Percentiles rank a stretch among this genome's conserved stretches.
These are phyloP conservation scores for Buddleja alternifolia DNA, from an alignment of 257 asterid species.

Conservation along the genomic window DNA sequence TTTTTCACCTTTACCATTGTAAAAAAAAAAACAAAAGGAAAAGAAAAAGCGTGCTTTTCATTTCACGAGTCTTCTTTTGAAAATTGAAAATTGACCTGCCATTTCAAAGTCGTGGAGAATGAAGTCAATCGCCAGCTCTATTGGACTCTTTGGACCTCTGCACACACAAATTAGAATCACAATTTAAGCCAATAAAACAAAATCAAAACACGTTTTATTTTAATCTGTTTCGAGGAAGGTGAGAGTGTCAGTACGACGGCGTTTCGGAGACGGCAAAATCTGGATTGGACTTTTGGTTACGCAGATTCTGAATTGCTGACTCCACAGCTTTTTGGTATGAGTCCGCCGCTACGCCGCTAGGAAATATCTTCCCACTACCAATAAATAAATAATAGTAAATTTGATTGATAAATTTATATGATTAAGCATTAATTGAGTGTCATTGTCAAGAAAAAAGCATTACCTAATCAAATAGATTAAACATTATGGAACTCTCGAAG, in stretches of 20 bases:
- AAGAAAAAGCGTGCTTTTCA: too few species aligned
- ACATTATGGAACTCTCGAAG: too few species aligned
- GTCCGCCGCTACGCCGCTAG: slow-evolving; percentile 80
- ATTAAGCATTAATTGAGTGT: slow-evolving; percentile 31
- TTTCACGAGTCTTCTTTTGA: too few species aligned
- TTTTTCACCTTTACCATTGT: slow-evolving; percentile 21
- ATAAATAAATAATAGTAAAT: background rate
- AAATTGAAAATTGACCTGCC: slow-evolving; percentile 71
- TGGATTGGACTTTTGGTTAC: slow-evolving; percentile 45
- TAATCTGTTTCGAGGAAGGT: background rate
- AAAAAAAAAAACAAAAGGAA: background rate
- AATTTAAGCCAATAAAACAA: background rate
- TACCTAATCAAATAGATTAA: slow-evolving; percentile 30
- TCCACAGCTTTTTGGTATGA: slow-evolving; percentile 88
- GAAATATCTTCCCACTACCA: slow-evolving; percentile 83
- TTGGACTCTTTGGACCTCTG: slow-evolving; percentile 79
- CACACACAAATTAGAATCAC: background rate
- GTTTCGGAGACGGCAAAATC: slow-evolving; percentile 44
- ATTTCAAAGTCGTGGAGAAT: slow-evolving; percentile 94
- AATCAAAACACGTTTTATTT: background rate
- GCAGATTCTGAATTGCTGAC: slow-evolving; percentile 67
- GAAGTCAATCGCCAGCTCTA: slow-evolving; percentile 94
- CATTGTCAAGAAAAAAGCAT: slow-evolving; percentile 34
- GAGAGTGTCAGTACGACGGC: slow-evolving; percentile 40
- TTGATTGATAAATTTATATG: slow-evolving; percentile 21